Evolutionary conservation across 352 stramenopile genomes (phyloP).

Genomic region (Pythium brachiatum): DNA sequence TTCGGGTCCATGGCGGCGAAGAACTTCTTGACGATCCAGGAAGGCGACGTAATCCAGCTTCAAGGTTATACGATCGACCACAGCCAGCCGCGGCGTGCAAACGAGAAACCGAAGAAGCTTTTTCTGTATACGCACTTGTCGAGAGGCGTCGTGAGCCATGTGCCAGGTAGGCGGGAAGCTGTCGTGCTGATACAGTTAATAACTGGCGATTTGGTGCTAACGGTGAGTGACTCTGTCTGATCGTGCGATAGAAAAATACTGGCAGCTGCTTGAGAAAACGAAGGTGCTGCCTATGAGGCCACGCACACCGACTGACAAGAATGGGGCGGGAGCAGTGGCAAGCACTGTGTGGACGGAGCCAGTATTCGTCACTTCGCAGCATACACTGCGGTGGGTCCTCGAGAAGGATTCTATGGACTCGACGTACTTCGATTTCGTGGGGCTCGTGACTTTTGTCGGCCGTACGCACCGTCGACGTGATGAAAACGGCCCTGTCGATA

Average conservation of each 20-base stretch:
- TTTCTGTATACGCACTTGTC: constrained; percentile 21
- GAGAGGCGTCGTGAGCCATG: constrained; percentile 16
- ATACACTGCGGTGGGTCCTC: constrained; percentile 28
- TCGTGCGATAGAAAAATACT: constrained; percentile 51
- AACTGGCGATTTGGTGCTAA: too few species aligned
- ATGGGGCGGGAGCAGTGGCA: too few species aligned
- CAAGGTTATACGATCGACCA: constrained; percentile 32
- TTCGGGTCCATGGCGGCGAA: constrained; percentile 63
- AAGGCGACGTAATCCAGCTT: constrained; percentile 63
- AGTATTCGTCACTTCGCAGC: constrained; percentile 37
- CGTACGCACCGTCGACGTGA: constrained; percentile 33
- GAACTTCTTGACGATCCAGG: constrained; percentile 47
- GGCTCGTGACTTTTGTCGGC: constrained; percentile 52
- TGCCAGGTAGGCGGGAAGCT: constrained; percentile 17
- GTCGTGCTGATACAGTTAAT: too few species aligned
- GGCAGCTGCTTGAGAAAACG: constrained; percentile 41
- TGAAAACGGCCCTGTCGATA: neutral
- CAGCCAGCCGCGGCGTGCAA: neutral
- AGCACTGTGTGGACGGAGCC: constrained; percentile 43
- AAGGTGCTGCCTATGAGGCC: constrained; percentile 22
- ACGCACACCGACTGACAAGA: neutral
- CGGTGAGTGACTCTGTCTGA: too few species aligned
- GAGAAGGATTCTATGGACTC: constrained; percentile 3
- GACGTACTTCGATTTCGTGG: constrained; percentile 66
- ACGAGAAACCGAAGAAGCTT: constrained; percentile 17